phyloP scores from a whole-genome alignment of 371 early-diverging fungal species.

The Mortierella sp. region DNA sequence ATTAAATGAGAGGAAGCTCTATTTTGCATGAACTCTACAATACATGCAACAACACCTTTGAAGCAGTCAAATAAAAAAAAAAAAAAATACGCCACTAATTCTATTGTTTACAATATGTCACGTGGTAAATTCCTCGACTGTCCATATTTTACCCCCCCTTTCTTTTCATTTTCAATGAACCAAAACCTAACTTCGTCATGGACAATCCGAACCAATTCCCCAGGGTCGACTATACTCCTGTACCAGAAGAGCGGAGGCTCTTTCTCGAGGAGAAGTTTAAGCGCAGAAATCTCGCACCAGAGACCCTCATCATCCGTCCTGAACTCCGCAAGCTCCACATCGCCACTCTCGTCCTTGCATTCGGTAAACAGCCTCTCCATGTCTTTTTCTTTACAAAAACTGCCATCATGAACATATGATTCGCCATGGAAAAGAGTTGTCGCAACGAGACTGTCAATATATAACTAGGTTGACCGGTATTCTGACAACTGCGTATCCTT shows the following conservation, averaged over 20 bases:
- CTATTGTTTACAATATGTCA: constrained; percentile 9
- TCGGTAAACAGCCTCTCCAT: constrained; percentile 26
- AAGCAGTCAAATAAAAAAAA: constrained; percentile 4
- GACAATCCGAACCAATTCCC: constrained; percentile 51
- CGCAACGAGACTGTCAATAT: too few relatives aligned
- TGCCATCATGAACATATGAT: neutral
- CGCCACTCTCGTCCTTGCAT: constrained; percentile 39
- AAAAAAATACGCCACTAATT: neutral
- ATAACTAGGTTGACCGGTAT: neutral
- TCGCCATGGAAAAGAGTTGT: too few relatives aligned
- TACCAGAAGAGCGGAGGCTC: constrained; percentile 43
- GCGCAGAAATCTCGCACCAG: constrained; percentile 56
- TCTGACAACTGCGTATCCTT: neutral
- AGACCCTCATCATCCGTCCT: constrained; percentile 42
- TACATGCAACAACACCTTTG: neutral
- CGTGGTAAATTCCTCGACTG: neutral
- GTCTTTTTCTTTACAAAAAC: neutral
- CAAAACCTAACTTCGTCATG: constrained; percentile 18
- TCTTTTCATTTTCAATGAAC: neutral
- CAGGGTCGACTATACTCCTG: constrained; percentile 34
- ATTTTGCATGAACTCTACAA: neutral
- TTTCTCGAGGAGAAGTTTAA: constrained; percentile 53
- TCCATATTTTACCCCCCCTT: neutral
- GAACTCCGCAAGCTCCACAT: constrained; percentile 43
- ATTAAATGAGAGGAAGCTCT: constrained; percentile 3